Percentiles rank a stretch among this genome's conserved stretches.
phyloP scores from a whole-genome alignment of 1,284 basidiomycete genomes.

The Tranzscheliella williamsii region DNA sequence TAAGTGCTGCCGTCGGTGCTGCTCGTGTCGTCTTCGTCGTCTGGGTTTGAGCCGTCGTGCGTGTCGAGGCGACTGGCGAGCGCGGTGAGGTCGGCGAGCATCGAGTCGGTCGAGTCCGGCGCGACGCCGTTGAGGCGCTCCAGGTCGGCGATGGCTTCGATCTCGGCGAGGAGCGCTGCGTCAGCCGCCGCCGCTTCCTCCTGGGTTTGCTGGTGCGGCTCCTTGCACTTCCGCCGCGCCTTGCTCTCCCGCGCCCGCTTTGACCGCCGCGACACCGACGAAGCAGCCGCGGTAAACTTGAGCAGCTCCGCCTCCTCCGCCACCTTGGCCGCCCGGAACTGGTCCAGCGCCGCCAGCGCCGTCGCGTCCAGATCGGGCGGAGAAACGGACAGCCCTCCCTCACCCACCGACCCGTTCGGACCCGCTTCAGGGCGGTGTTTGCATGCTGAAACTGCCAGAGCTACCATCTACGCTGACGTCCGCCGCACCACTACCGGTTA shows the following conservation, averaged over 20 bases:
- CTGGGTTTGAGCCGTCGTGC: background rate
- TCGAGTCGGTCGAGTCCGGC: slow-evolving; percentile 25
- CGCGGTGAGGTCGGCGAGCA: slow-evolving; percentile 8
- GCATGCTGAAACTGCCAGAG: too few species aligned
- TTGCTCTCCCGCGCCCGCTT: slow-evolving; percentile 2
- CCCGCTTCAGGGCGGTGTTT: too few species aligned
- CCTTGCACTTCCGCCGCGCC: slow-evolving; percentile 13
- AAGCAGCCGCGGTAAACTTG: slow-evolving; percentile 7
- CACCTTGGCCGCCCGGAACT: slow-evolving; percentile 50
- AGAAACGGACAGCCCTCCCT: background rate
- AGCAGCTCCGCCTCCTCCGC: slow-evolving; percentile 49
- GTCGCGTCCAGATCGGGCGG: slow-evolving; percentile 45
- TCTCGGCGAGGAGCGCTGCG: slow-evolving; percentile 44
- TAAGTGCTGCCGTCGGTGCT: background rate
- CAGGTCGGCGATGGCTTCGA: slow-evolving; percentile 39
- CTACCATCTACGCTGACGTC: too few species aligned
- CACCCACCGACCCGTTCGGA: background rate
- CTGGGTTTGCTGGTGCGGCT: slow-evolving; percentile 11
- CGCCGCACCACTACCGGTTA: too few species aligned
- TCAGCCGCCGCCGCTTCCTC: slow-evolving; percentile 31
- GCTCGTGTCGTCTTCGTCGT: background rate
- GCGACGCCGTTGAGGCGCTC: slow-evolving; percentile 34
- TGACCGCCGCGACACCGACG: background rate
- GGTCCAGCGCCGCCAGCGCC: slow-evolving; percentile 52
- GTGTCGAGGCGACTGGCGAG: slow-evolving; percentile 5